Evolutionary conservation across 2,329 filamentous ascomycete species (phyloP), one percentile per base, ranked within the genome.

Genomic region (Sporothrix brunneoviolacea): DNA sequence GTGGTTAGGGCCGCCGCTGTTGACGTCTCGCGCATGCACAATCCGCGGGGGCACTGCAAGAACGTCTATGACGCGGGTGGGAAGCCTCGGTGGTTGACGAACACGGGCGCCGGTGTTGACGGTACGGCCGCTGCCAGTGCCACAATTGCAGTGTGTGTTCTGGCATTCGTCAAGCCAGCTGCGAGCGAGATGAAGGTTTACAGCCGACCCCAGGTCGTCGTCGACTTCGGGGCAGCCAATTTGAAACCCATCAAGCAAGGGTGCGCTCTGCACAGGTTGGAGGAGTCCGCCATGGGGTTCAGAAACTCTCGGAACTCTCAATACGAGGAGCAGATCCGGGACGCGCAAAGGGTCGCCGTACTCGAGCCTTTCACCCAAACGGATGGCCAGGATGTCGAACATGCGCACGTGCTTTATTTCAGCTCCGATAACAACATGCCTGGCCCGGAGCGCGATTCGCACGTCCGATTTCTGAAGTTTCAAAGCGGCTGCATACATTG

Each of bases 141-240:
- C n/a, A n/a, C n/a, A n/a, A n/a, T n/a, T n/a, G 21, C 43, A 37
- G 36, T 48, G 43, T 5, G 13, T n/a, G 4, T 30, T 21, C 12
- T 18, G 24, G 18, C 50, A 52, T n/a, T 24, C 28, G 16, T 38
- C 30, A n/a, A 52, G 44, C 50, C 50, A 52, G 15, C 32, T n/a
- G 15, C 43, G 50, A 6, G 50, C 50, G 7, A 52, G 12, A 2
- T 10, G 3, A 24, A 52, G 21, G 18, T 48, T 52, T 6, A n/a
- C 24, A 3, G 28, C 16, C 6, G 50, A 52, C 1, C 37, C 50
- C 21, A 52, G n/a, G 8, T 52, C 24, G 13, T 15, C 4, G 30
- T 52, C 50, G 2, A 41, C 24, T 4, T 27, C 24, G 2, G 38
- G 7, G n/a, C 50, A 47, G 16, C 50, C 50, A 13, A 52, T 43